Conservation (phyloP, 2,329 filamentous ascomycete genomes). For the Emergomyces orientalis region DNA sequence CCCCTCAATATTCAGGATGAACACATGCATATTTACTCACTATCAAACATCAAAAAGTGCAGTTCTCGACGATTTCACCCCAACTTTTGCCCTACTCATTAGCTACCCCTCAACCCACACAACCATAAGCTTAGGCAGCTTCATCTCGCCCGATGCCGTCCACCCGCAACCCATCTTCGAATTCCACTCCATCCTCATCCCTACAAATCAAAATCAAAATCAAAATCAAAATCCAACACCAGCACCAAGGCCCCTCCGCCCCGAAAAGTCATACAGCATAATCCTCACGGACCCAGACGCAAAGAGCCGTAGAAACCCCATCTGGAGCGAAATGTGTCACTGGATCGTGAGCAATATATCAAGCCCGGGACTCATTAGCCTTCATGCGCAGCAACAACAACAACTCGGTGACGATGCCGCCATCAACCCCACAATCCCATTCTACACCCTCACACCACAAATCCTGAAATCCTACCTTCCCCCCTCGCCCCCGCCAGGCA, state of each 20-base stretch:
- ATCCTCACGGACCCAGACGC: constrained; percentile 51
- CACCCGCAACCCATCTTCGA: constrained; percentile 35
- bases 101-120: constrained; percentile 39
- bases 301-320: constrained; percentile 44
- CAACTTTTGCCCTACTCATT: constrained; percentile 43
- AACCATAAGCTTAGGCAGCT: constrained; percentile 47
- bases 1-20: background rate
- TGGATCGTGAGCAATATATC: constrained; percentile 35
- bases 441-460: constrained; percentile 3
- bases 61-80: constrained; percentile 53
- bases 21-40: background rate
- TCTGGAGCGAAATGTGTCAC: constrained; percentile 51
- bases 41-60: background rate
- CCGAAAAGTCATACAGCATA: constrained; percentile 36
- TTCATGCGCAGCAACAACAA: background rate
- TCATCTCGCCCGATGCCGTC: constrained; percentile 37
- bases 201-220: constrained; percentile 6
- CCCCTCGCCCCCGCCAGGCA: constrained; percentile 47
- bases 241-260: constrained; percentile 11
- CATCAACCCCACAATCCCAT: constrained; percentile 8
- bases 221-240: background rate
- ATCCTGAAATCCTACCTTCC: constrained; percentile 38
- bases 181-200: constrained; percentile 24
- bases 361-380: background rate
- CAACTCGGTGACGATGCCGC: no score